Evolutionary conservation across 495 filamentous ascomycete species (phyloP).

Genomic region (Cercophora sp.): DNA sequence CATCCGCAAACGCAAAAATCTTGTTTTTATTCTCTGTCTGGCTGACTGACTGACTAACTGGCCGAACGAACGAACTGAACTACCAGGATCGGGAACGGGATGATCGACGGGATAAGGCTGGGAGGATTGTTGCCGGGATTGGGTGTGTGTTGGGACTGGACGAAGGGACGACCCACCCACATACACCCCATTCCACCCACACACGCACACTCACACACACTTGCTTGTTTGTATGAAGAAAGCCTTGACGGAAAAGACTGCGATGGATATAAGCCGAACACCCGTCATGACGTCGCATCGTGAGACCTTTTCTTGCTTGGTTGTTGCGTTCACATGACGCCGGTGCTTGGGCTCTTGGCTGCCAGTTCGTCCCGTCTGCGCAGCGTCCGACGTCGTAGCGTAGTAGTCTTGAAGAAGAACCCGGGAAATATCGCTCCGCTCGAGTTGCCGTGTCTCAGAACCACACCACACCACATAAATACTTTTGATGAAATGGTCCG

Average conservation of each 20-base stretch:
- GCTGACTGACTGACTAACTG: not conserved
- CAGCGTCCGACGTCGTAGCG: not conserved
- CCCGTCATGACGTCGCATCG: slow-evolving; percentile 9
- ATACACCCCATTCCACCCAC: no score
- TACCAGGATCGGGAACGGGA: not conserved
- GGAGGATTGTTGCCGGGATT: not conserved
- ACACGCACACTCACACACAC: no score
- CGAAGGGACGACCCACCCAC: slow-evolving; percentile 1
- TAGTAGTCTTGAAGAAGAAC: no score
- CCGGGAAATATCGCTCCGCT: not conserved
- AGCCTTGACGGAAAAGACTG: slow-evolving; percentile 4
- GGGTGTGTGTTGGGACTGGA: not conserved
- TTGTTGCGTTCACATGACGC: slow-evolving; percentile 4
- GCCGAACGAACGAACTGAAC: not conserved
- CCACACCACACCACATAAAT: no score
- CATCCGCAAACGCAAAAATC: no score
- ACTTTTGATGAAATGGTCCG: no score
- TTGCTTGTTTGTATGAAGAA: no score
- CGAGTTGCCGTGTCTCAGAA: slow-evolving; percentile 2
- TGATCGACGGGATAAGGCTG: not conserved
- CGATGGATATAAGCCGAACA: slow-evolving; percentile 3
- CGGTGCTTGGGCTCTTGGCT: slow-evolving; percentile 1
- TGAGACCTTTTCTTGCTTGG: not conserved
- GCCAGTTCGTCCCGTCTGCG: not conserved
- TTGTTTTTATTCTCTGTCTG: not conserved